Evolutionary conservation across 2,329 filamentous ascomycete species (phyloP).

Genomic region (Eutypella sp.): DNA sequence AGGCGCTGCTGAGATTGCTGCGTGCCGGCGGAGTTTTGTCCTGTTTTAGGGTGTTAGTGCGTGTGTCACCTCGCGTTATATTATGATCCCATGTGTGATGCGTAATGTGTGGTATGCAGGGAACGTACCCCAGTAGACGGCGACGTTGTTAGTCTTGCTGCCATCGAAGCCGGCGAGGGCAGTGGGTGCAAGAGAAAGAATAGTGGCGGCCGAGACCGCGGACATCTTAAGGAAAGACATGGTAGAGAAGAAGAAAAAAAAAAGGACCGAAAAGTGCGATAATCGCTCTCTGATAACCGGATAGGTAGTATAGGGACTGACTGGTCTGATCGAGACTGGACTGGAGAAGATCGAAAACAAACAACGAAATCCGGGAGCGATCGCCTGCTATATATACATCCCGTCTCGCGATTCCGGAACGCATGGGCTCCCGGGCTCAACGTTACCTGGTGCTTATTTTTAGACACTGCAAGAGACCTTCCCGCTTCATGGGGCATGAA

Average conservation of each 20-base stretch:
- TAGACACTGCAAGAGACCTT: not conserved
- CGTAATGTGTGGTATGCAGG: no score
- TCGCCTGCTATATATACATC: not conserved
- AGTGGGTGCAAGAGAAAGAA: slow-evolving; percentile 21
- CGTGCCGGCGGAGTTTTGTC: slow-evolving; percentile 56
- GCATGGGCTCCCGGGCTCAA: not conserved
- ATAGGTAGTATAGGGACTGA: not conserved
- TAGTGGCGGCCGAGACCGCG: slow-evolving; percentile 20
- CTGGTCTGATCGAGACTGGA: not conserved
- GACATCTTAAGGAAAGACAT: slow-evolving; percentile 19
- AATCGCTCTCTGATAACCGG: not conserved
- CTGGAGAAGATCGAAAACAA: not conserved
- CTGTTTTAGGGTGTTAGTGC: slow-evolving; percentile 19
- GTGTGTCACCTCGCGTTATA: not conserved
- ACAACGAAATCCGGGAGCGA: not conserved
- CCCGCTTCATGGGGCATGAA: not conserved
- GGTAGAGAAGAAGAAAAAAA: slow-evolving; percentile 6
- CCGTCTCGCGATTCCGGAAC: not conserved
- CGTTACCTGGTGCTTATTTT: not conserved
- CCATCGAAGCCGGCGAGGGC: slow-evolving; percentile 40
- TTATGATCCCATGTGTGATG: no score
- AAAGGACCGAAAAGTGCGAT: not conserved
- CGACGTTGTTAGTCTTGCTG: slow-evolving; percentile 48
- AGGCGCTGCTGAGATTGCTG: slow-evolving; percentile 49
- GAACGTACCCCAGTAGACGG: slow-evolving; percentile 61